A percentile compares a stretch with the other conserved stretches of the same genome.
Evolutionary conservation across 2,329 filamentous ascomycete species (phyloP).

Genomic region (Teratosphaeria viscida): DNA sequence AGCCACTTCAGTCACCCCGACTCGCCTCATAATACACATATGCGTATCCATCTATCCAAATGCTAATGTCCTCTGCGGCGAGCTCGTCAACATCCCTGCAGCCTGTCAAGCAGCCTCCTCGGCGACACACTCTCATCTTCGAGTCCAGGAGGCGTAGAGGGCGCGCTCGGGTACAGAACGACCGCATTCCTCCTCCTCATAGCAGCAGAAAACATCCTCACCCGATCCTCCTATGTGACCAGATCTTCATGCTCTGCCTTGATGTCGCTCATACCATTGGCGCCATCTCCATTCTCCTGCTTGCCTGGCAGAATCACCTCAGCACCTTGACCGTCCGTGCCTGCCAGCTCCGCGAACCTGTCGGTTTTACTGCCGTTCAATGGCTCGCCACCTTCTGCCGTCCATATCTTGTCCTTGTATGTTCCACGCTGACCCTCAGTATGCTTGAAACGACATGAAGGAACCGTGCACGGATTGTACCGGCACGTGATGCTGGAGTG

Average conservation of each 20-base stretch:
- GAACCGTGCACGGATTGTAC: conserved; percentile 84
- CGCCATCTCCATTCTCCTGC: background rate
- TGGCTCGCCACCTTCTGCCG: conserved; percentile 34
- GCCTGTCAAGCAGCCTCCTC: background rate
- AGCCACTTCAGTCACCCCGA: background rate
- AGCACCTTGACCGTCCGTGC: conserved; percentile 17
- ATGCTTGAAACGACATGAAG: conserved; percentile 81
- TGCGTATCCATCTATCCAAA: background rate
- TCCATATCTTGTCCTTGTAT: conserved; percentile 88
- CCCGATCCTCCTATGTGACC: background rate
- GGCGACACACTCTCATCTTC: background rate
- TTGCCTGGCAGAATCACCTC: conserved; percentile 26
- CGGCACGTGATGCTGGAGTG: conserved; percentile 78
- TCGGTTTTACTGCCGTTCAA: conserved; percentile 13
- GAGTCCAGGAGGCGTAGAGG: background rate
- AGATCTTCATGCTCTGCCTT: background rate
- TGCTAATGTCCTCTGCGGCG: background rate
- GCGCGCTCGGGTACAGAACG: background rate
- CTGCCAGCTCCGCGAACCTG: conserved; percentile 17
- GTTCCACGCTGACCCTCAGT: conserved; percentile 77
- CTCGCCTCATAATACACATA: background rate
- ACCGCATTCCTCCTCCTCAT: background rate
- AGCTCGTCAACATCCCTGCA: background rate
- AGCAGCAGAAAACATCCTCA: background rate
- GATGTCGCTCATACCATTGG: background rate